These are phyloP conservation scores for Boletus insuetus DNA, from an alignment of 768 basidiomycete genomes.

Conservation along the genomic window DNA sequence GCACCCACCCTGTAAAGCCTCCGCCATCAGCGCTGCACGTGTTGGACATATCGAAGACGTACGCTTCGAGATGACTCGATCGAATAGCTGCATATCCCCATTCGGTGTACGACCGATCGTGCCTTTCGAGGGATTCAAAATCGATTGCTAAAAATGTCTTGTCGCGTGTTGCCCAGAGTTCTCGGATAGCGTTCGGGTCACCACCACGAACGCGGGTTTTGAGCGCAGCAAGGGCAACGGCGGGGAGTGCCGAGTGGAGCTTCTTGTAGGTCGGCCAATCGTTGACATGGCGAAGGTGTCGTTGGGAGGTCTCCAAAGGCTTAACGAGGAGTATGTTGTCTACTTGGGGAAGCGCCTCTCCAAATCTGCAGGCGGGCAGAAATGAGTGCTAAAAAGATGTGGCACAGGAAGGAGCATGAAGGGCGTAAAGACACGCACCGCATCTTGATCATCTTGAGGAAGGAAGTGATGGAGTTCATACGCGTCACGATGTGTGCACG, in stretches of 20 bases:
- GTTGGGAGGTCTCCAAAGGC: slow-evolving; percentile 65
- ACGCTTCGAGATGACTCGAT: slow-evolving; percentile 70
- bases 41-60: slow-evolving; percentile 28
- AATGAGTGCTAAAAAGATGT: neutral
- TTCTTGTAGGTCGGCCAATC: slow-evolving; percentile 70
- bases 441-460: slow-evolving; percentile 84
- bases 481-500: slow-evolving; percentile 80
- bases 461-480: slow-evolving; percentile 64
- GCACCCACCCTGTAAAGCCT: slow-evolving; percentile 48
- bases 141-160: slow-evolving; percentile 75
- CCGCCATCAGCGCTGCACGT: neutral
- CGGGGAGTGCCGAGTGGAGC: slow-evolving; percentile 67
- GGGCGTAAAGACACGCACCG: slow-evolving; percentile 41
- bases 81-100: slow-evolving; percentile 83
- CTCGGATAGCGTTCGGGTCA: slow-evolving; percentile 59
- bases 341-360: slow-evolving; percentile 68
- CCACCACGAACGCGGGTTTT: slow-evolving; percentile 65
- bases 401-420: neutral
- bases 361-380: slow-evolving; percentile 43
- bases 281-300: slow-evolving; percentile 68
- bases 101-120: slow-evolving; percentile 64
- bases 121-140: slow-evolving; percentile 75
- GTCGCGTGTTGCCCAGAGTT: slow-evolving; percentile 66
- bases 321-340: slow-evolving; percentile 68
- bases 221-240: slow-evolving; percentile 60